Evolutionary conservation across 1,284 basidiomycete species (phyloP), one percentile per base, ranked within the genome.

Genomic region (Trichosporon faecale): DNA sequence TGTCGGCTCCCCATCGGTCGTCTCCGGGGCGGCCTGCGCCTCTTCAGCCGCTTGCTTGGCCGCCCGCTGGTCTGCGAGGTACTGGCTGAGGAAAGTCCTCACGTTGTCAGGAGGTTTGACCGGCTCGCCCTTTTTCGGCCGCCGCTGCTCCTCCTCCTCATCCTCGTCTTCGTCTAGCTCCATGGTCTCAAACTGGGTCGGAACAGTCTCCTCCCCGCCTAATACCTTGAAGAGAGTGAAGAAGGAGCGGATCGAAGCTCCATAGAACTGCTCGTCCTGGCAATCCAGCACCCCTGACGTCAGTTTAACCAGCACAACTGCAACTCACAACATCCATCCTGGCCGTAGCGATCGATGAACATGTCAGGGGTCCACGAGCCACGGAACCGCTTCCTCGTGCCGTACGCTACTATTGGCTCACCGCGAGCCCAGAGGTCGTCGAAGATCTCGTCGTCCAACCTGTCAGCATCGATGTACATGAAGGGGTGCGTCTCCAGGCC

Each of bases 291-390:
- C 89, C 64, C 90, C 80, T 83, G 69, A 2, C n/a, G 55, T 68
- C 31, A 68, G 64, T 18, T 44, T 3, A 4, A 2, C 4, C 69
- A 64, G 27, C n/a, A 6, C 1, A 0, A 79, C 80, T 78, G 65
- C 0, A 0, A 79, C 81, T 78, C 66, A 80, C 79, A 84, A 78
- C 91, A 95, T 63, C 77, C 82, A 73, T 91, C 89, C 27, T 84
- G 80, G 6, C 88, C 90, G 80, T 91, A 92, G 70, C 89, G 87
- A 71, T 88, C 84, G 37, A 89, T 87, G 79, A 98, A 94, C 76
- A 89, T 90, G 65, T 91, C 87, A 0, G 95, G 94, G 1, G 87
- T 89, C 95, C 95, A 98, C 66, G 86, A 77, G 69, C 90, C 80
- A 73, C 87, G 85, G 82, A 94, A 90, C 74, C 88, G 87, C 27